Conservation (phyloP, 495 filamentous ascomycete species). For the Podospora conica region DNA sequence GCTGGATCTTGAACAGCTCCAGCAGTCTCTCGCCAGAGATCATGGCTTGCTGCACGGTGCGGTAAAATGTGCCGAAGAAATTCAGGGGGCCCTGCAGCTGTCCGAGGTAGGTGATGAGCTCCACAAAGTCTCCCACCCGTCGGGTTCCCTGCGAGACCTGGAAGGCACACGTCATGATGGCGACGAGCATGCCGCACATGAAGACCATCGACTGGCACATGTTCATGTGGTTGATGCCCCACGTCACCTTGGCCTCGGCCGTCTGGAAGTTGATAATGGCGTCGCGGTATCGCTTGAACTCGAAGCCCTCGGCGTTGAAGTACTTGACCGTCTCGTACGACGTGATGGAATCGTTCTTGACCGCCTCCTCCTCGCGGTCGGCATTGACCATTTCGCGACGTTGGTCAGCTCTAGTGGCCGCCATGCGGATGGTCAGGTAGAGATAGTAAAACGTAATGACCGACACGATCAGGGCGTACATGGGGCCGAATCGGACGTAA, state of each 20-base stretch:
- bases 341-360: slow-evolving; percentile 97
- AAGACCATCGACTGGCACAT: slow-evolving; percentile 90
- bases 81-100: slow-evolving; percentile 92
- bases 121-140: slow-evolving; percentile 71
- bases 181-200: slow-evolving; percentile 77
- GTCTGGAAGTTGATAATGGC: slow-evolving; percentile 78
- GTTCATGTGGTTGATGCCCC: slow-evolving; percentile 89
- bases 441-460: slow-evolving; percentile 95
- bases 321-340: slow-evolving; percentile 99
- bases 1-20: slow-evolving; percentile 83
- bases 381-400: slow-evolving; percentile 90
- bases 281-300: slow-evolving; percentile 76
- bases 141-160: slow-evolving; percentile 71
- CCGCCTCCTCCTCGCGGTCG: slow-evolving; percentile 88
- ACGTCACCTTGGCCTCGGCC: slow-evolving; percentile 80
- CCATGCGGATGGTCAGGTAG: slow-evolving; percentile 92
- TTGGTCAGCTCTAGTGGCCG: slow-evolving; percentile 85
- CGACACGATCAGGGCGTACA: slow-evolving; percentile 86
- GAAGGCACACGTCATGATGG: slow-evolving; percentile 64
- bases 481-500: slow-evolving; percentile 69
- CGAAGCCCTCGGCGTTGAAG: slow-evolving; percentile 93
- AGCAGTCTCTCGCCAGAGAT: slow-evolving; percentile 94
- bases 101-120: slow-evolving; percentile 80
- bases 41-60: slow-evolving; percentile 91
- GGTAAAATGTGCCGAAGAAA: slow-evolving; percentile 97